Evolutionary conservation across 192 early-diverging fungal species (phyloP).

Genomic region (Entomortierella beljakovae): DNA sequence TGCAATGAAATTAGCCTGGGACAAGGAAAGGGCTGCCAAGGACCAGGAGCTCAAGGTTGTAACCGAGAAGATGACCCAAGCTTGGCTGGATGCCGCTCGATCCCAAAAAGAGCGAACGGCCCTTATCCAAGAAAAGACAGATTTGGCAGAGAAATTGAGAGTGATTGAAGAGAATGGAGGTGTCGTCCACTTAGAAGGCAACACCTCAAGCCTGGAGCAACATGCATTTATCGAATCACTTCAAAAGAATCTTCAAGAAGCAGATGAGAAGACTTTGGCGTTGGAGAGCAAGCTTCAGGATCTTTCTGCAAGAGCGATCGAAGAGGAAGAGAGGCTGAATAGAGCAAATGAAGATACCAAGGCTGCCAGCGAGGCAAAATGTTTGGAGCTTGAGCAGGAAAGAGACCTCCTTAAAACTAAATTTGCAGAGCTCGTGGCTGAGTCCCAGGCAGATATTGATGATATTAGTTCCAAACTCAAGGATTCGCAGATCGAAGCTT

Average conservation of each 20-base stretch:
- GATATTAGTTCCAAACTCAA: constrained; percentile 8
- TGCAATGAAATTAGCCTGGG: constrained; percentile 36
- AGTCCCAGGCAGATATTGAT: not conserved
- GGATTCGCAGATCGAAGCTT: constrained; percentile 36
- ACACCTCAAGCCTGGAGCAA: constrained; percentile 11
- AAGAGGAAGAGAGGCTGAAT: constrained; percentile 44
- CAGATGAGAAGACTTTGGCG: constrained; percentile 38
- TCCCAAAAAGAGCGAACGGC: constrained; percentile 46
- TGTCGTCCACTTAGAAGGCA: constrained; percentile 1
- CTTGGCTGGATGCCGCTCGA: constrained; percentile 51
- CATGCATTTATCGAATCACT: constrained; percentile 39
- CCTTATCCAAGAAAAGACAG: constrained; percentile 38
- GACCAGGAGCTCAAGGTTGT: constrained; percentile 53
- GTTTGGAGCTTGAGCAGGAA: constrained; percentile 20
- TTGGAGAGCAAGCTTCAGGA: constrained; percentile 52
- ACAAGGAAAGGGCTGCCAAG: constrained; percentile 50
- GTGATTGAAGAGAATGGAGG: constrained; percentile 32
- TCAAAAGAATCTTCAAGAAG: constrained; percentile 34
- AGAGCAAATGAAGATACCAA: constrained; percentile 10
- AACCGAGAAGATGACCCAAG: constrained; percentile 50
- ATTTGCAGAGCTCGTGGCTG: constrained; percentile 1
- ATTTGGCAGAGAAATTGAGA: constrained; percentile 36
- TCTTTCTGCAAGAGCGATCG: constrained; percentile 47
- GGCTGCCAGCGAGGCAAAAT: constrained; percentile 21
- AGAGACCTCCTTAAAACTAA: constrained; percentile 5